Evolutionary conservation across 129 eudicot species (phyloP).

Genomic region (Erigeron canadensis): DNA sequence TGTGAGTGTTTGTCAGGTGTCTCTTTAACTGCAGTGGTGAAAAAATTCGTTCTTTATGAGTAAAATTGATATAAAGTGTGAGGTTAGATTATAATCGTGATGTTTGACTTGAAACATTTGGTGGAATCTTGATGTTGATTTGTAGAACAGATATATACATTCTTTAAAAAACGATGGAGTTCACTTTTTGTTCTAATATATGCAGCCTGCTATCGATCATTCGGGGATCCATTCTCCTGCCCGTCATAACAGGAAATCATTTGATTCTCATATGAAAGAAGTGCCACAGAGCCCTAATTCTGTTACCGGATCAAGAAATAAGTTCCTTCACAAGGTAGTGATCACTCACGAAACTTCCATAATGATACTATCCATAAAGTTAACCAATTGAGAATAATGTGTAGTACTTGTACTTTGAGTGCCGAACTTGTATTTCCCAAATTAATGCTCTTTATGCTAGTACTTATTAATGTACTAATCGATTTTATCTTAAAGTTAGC

Average conservation of each 20-base stretch:
- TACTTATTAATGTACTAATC: background rate
- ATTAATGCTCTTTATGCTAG: background rate
- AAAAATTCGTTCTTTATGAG: background rate
- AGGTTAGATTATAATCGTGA: constrained; percentile 7
- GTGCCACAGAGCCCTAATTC: constrained; percentile 62
- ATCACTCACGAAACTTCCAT: background rate
- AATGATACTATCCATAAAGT: background rate
- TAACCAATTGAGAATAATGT: background rate
- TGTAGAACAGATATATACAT: constrained; percentile 8
- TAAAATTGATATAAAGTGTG: background rate
- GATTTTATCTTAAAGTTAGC: background rate
- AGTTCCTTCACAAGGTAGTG: constrained; percentile 55
- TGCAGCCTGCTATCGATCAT: constrained; percentile 57
- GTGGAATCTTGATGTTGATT: constrained; percentile 21
- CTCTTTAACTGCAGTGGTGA: background rate
- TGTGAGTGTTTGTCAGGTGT: background rate
- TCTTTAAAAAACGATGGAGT: constrained; percentile 3
- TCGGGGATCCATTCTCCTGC: constrained; percentile 47
- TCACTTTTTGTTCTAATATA: constrained; percentile 2
- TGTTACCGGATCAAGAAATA: constrained; percentile 56
- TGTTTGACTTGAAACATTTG: background rate
- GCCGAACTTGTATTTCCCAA: constrained; percentile 11
- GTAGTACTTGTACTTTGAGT: background rate
- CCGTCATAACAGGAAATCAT: constrained; percentile 43
- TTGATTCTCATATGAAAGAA: constrained; percentile 52